Percentiles rank a stretch among this genome's conserved stretches.
Conservation (phyloP, 768 basidiomycete genomes). For the Amanita thiersii region DNA sequence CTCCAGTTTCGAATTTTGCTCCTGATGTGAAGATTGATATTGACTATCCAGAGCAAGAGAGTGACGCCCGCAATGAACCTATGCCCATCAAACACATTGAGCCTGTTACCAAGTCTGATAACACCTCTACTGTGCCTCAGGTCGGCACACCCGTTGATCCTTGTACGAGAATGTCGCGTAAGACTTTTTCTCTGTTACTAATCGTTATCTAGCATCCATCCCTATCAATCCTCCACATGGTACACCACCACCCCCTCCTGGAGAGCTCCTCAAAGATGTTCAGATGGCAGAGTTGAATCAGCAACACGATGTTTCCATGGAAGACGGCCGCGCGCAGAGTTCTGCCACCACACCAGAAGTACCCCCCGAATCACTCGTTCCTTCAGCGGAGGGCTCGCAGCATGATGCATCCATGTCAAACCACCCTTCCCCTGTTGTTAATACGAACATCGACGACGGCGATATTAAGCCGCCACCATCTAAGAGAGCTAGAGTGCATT, state of each 20-base stretch:
- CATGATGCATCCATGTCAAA: conserved; percentile 12
- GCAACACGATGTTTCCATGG: conserved; percentile 33
- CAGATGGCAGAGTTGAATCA: conserved; percentile 43
- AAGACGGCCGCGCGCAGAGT: conserved; percentile 28
- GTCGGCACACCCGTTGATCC: conserved; percentile 37
- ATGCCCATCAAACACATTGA: conserved; percentile 39
- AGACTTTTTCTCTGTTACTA: conserved; percentile 16
- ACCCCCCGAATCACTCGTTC: conserved; percentile 31
- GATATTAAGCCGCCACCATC: conserved; percentile 70
- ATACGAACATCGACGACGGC: conserved; percentile 34
- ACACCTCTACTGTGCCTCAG: conserved; percentile 37
- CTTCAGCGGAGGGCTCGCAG: conserved; percentile 18
- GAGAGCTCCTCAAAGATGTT: conserved; percentile 43
- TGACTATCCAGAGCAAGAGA: conserved; percentile 56
- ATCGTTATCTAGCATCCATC: conserved; percentile 28
- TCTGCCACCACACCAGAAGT: conserved; percentile 30
- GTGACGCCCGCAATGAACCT: conserved; percentile 59
- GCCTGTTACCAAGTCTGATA: conserved; percentile 27
- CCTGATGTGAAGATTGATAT: conserved; percentile 57
- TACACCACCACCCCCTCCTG: conserved; percentile 33
- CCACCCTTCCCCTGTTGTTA: conserved; percentile 26
- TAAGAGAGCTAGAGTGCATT: conserved; percentile 70
- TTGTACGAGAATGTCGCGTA: conserved; percentile 30
- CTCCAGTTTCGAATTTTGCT: conserved; percentile 45
- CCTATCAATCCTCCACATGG: conserved; percentile 35